Evolutionary conservation across 148 eudicot species (phyloP).

Genomic region (Cornus suecica): DNA sequence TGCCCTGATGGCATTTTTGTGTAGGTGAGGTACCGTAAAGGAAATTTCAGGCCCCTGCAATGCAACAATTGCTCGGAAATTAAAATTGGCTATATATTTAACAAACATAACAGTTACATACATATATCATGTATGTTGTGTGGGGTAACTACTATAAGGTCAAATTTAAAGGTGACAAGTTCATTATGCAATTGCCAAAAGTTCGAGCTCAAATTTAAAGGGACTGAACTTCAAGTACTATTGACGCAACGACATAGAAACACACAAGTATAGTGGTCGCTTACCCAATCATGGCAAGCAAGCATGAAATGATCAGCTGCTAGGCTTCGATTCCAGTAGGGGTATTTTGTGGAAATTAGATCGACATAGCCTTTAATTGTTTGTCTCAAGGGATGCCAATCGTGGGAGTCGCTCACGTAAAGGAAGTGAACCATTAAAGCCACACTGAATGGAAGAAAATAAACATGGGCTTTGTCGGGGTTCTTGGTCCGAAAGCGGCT

Average conservation of each 20-base stretch:
- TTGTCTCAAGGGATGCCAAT: constrained; percentile 3
- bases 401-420: constrained; percentile 8
- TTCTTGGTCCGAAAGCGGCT: constrained; percentile 10
- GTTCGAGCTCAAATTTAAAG: no score
- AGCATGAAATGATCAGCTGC: constrained; percentile 26
- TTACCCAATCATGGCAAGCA: constrained; percentile 27
- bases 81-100: neutral
- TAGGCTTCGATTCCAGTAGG: constrained; percentile 18
- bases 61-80: neutral
- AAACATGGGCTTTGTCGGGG: constrained; percentile 15
- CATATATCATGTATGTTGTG: neutral
- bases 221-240: neutral
- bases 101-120: no score
- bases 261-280: neutral
- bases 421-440: neutral
- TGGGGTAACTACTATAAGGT: neutral
- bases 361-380: constrained; percentile 11
- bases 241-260: neutral
- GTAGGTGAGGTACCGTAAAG: constrained; percentile 4
- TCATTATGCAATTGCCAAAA: no score
- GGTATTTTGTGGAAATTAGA: constrained; percentile 5
- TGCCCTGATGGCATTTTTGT: constrained; percentile 9
- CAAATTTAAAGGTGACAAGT: no score
- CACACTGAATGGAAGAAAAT: constrained; percentile 19
- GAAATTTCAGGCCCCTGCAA: constrained; percentile 13